Conservation (phyloP, 345 rosid genomes). For the Syzygium jambos region DNA sequence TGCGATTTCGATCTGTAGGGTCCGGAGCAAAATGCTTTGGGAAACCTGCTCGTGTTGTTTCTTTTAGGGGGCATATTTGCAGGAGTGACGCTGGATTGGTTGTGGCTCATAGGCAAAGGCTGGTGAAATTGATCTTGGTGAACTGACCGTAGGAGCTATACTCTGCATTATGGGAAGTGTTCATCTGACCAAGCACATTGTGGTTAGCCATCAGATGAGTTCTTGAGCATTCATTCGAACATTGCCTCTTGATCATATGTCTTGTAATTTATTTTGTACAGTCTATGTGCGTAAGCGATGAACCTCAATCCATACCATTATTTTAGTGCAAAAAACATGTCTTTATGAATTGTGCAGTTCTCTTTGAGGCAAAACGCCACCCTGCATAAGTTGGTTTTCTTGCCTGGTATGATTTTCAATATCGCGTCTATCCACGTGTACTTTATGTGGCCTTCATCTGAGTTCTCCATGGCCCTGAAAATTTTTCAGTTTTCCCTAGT, state of each 20-base stretch:
- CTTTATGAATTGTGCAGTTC: background rate
- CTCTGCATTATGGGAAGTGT: background rate
- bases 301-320: background rate
- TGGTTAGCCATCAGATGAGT: background rate
- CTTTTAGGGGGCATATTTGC: conserved; percentile 45
- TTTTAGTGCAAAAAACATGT: background rate
- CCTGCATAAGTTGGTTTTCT: background rate
- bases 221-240: background rate
- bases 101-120: conserved; percentile 64
- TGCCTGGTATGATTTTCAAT: background rate
- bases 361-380: background rate
- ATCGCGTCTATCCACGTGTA: background rate
- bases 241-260: background rate
- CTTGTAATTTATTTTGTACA: background rate
- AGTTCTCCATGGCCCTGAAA: background rate
- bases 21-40: conserved; percentile 65
- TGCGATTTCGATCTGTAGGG: conserved; percentile 23
- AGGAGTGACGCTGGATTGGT: conserved; percentile 51
- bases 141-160: background rate
- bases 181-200: background rate
- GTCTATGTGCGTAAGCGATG: background rate
- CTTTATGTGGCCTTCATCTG: background rate
- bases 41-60: conserved; percentile 53
- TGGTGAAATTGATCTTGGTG: conserved; percentile 23
- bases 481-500: background rate